These are phyloP conservation scores for Podosphaera xanthii DNA, from an alignment of 2,329 filamentous ascomycete genomes.

Conservation along the genomic window DNA sequence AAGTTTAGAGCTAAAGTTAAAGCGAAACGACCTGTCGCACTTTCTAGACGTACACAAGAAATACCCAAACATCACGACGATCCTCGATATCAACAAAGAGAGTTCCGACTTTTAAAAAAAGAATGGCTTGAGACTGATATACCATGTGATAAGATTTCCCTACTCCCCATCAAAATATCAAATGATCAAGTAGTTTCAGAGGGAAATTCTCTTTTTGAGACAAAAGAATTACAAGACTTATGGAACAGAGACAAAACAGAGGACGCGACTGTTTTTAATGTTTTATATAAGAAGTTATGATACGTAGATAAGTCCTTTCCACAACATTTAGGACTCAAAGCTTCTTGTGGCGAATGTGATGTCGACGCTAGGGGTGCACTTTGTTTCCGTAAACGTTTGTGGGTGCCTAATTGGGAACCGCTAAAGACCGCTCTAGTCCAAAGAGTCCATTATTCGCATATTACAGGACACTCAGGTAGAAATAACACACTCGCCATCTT, in stretches of 20 bases:
- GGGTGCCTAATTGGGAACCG: no score
- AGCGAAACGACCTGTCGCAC: not conserved
- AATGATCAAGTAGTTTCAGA: not conserved
- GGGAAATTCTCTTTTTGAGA: not conserved
- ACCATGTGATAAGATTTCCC: not conserved
- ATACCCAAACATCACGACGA: not conserved
- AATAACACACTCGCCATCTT: no score
- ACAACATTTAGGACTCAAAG: not conserved
- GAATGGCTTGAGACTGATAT: not conserved
- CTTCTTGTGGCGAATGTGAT: not conserved
- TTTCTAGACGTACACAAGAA: not conserved
- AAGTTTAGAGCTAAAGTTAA: not conserved
- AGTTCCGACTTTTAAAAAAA: not conserved
- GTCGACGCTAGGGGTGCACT: no score
- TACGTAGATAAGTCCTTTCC: not conserved
- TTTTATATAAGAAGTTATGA: not conserved
- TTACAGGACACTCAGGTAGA: no score
- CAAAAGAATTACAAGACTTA: not conserved
- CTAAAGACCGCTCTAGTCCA: no score
- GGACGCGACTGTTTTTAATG: not conserved
- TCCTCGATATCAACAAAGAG: not conserved
- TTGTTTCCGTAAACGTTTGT: no score
- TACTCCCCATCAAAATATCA: not conserved
- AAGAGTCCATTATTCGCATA: no score
- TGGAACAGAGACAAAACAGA: not conserved